Evolutionary conservation across 768 basidiomycete species (phyloP), one percentile per base, ranked within the genome.

Genomic region (Tylopilus cervinicoccineus): DNA sequence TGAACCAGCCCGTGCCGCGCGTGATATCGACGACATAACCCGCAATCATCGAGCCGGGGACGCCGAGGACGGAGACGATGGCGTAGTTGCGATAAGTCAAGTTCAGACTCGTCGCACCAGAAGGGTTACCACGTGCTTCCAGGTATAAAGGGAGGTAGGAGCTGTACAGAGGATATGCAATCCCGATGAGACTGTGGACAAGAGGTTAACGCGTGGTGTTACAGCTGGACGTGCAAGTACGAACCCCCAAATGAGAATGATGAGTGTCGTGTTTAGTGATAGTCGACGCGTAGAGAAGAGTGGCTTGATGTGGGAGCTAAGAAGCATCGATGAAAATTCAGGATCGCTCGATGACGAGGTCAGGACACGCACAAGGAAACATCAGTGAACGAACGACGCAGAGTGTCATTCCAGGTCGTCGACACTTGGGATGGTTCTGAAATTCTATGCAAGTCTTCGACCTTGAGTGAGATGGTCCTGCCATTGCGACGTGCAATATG

Each of bases 121-220:
- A 54, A 34, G 58, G 36, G 0, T 67, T 53, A 45, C 69, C 61
- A 26, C 66, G 71, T 14, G 66, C 61, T 27, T 58, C 62, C 19
- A 79, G 71, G 53, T 77, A 78, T 1, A 76, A 61, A 4, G 79
- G 74, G 20, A 81, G 66, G 64, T 80, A 81, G 4, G 68, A 60
- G 47, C 70, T 78, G 65, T 74, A 79, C 3, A 81, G 66, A 6
- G 80, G 80, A 54, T 76, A 80, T 7, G 76, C 78, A 2, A 79
- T 70, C 8, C 79, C 79, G 41, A 79, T 74, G 23, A 76, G 54
- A 28, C 70, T 76, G 65, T 26, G 0, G 22, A 33, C 19, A 11
- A 19, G 32, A 12, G 6, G 19, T 56, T 6, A 57, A 34, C 1
- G 33, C 23, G 32, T 27, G 20, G 31, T 34, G 32, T 22, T 14